phyloP scores from a whole-genome alignment of 2,329 filamentous ascomycete species.

The Fonsecaea pedrosoi region DNA sequence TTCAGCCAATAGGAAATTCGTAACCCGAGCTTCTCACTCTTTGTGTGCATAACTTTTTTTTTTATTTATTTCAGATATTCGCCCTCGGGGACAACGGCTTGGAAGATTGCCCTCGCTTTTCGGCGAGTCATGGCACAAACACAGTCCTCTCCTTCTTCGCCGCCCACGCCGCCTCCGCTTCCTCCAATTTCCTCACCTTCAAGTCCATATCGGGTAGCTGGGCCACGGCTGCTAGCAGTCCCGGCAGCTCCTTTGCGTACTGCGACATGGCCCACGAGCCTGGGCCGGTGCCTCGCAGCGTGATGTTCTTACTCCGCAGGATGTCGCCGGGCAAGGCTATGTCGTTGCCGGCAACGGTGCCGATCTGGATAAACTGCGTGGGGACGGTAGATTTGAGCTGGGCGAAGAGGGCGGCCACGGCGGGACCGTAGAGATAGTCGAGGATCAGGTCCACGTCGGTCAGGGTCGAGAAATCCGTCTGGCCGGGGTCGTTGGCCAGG shows the following conservation, averaged over 20 bases:
- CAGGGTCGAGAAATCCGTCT: constrained; percentile 52
- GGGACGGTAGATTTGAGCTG: constrained; percentile 52
- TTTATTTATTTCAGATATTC: not conserved
- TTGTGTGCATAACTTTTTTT: not conserved
- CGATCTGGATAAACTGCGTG: constrained; percentile 62
- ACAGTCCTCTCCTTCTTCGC: constrained; percentile 42
- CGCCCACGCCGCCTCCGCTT: constrained; percentile 42
- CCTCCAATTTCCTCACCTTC: constrained; percentile 35
- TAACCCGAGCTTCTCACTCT: not conserved
- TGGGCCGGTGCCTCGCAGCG: constrained; percentile 55
- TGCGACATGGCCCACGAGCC: constrained; percentile 52
- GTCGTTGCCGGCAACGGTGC: constrained; percentile 52
- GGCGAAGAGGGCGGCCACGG: constrained; percentile 51
- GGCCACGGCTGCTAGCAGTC: constrained; percentile 32
- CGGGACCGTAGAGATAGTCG: constrained; percentile 64
- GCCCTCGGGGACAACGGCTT: not conserved
- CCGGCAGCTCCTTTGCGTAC: constrained; percentile 41
- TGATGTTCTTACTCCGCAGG: constrained; percentile 59
- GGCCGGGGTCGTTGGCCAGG: constrained; percentile 46
- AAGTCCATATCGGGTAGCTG: constrained; percentile 34
- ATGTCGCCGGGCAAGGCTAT: constrained; percentile 52
- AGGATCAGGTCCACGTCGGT: constrained; percentile 61
- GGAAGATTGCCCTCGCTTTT: not conserved
- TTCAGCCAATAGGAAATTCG: not conserved
- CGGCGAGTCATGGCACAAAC: constrained; percentile 36